Evolutionary conservation across 2,329 filamentous ascomycete species (phyloP).

Genomic region (Sordariomycetes sp.): DNA sequence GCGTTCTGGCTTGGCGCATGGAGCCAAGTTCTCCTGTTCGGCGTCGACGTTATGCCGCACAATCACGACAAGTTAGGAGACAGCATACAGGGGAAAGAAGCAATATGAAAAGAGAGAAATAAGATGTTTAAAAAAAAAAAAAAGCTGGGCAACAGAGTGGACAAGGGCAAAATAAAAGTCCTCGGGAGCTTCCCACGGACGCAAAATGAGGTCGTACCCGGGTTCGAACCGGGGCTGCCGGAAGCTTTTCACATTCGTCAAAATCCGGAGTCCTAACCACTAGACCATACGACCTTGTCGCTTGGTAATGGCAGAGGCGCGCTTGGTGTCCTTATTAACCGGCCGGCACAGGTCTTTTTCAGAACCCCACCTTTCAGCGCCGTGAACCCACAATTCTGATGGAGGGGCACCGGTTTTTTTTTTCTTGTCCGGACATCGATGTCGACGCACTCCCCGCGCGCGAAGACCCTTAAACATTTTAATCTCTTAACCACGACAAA

Average conservation of each 20-base stretch:
- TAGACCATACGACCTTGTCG: background rate
- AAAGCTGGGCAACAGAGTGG: too few relatives aligned
- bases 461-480: background rate
- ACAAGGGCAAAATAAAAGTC: background rate
- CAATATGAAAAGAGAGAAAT: too few relatives aligned
- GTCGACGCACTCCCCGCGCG: background rate
- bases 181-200: background rate
- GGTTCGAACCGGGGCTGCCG: constrained; percentile 5
- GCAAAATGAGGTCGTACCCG: constrained; percentile 1
- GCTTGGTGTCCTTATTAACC: background rate
- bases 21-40: too few relatives aligned
- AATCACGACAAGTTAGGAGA: too few relatives aligned
- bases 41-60: too few relatives aligned
- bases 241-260: background rate
- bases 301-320: background rate
- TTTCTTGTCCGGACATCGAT: background rate
- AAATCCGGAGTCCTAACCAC: constrained; percentile 1
- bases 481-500: background rate
- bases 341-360: background rate
- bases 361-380: background rate
- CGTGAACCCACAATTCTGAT: background rate
- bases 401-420: background rate
- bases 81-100: too few relatives aligned
- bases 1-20: too few relatives aligned
- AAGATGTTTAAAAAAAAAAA: too few relatives aligned